Conservation (phyloP, 352 stramenopile species). For the Phytophthora tentaculata region DNA sequence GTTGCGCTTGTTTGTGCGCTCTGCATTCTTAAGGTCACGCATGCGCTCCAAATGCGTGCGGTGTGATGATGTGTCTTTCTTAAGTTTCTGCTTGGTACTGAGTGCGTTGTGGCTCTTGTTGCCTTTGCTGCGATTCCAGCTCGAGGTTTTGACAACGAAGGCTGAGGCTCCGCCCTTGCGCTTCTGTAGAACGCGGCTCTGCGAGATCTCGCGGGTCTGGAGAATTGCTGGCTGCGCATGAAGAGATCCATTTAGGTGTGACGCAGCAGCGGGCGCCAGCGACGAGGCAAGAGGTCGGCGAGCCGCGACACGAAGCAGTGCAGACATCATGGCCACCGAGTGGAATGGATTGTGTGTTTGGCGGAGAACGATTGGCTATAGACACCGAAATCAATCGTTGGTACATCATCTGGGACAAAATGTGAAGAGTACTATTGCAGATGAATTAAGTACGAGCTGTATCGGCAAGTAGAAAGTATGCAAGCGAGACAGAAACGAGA, state of each 20-base stretch:
- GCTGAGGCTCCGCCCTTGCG: slow-evolving; percentile 73
- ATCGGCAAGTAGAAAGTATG: no score
- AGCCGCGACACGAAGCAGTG: slow-evolving; percentile 34
- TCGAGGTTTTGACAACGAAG: slow-evolving; percentile 63
- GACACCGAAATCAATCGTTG: not conserved
- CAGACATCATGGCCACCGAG: slow-evolving; percentile 26
- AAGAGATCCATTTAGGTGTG: slow-evolving; percentile 8
- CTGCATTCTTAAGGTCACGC: slow-evolving; percentile 48
- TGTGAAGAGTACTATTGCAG: not conserved
- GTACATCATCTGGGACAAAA: slow-evolving; percentile 9
- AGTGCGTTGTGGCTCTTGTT: slow-evolving; percentile 42
- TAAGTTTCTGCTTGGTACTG: slow-evolving; percentile 74
- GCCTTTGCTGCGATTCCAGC: slow-evolving; percentile 56
- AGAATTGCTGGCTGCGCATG: slow-evolving; percentile 3
- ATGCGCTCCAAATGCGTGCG: slow-evolving; percentile 60
- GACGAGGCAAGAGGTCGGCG: slow-evolving; percentile 15
- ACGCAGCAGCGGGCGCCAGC: slow-evolving; percentile 4
- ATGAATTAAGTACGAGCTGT: not conserved
- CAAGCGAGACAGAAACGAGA: no score
- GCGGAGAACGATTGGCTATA: slow-evolving; percentile 21
- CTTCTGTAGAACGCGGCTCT: slow-evolving; percentile 56
- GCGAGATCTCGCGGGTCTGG: slow-evolving; percentile 41
- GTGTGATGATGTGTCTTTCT: slow-evolving; percentile 60
- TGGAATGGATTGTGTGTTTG: slow-evolving; percentile 29
- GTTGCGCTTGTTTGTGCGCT: slow-evolving; percentile 54